These are phyloP conservation scores for Fraxinus platypoda DNA, from an alignment of 305 asterid genomes.

Conservation along the genomic window DNA sequence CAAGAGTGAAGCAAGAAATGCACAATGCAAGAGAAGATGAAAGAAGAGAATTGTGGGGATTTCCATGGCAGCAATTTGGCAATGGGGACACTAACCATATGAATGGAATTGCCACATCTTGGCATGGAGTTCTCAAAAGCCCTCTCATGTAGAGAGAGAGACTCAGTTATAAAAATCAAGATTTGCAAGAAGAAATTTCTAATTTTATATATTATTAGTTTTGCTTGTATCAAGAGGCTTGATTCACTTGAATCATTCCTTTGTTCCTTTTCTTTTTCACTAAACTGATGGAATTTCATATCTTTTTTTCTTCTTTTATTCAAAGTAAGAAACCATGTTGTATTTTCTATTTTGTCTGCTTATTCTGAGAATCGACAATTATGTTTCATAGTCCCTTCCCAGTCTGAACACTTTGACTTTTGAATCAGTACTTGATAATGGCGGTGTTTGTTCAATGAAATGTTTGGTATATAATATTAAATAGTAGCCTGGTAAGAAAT, in stretches of 20 bases:
- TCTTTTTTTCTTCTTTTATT: background rate
- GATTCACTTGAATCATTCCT: background rate
- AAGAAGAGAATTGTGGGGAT: constrained; percentile 54
- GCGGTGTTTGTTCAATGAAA: background rate
- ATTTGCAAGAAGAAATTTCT: background rate
- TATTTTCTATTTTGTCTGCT: background rate
- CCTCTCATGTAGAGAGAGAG: constrained; percentile 33
- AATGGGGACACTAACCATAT: constrained; percentile 31
- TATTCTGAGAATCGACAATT: constrained; percentile 27
- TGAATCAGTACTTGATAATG: background rate
- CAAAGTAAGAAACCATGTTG: background rate
- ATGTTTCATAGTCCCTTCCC: constrained; percentile 35
- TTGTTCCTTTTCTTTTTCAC: constrained; percentile 15
- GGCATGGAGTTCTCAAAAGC: constrained; percentile 47
- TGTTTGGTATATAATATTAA: background rate
- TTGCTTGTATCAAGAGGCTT: constrained; percentile 18
- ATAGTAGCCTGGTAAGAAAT: no score
- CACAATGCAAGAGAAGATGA: constrained; percentile 33
- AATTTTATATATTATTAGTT: background rate
- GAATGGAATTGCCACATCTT: constrained; percentile 47
- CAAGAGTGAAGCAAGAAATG: constrained; percentile 57
- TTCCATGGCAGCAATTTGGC: constrained; percentile 60
- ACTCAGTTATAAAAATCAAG: background rate
- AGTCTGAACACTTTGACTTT: constrained; percentile 14
- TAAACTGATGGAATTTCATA: constrained; percentile 41